Evolutionary conservation across 169 alveolate genomes (phyloP).

Genomic region (Eimeria necatrix): DNA sequence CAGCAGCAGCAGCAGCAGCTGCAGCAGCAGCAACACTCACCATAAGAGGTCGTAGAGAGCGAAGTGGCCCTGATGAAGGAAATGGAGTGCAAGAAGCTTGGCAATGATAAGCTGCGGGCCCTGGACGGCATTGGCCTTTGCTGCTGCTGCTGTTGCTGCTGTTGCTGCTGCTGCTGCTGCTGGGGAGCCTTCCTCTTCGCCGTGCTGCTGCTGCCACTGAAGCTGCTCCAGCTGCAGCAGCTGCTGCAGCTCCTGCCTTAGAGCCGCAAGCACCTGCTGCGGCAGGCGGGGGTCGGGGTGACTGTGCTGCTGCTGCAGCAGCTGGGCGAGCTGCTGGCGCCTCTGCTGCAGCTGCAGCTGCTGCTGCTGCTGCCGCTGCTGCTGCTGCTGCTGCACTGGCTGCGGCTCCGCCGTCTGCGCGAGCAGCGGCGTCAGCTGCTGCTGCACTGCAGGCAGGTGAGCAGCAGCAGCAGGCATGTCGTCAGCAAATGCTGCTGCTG

Average conservation of each 20-base stretch:
- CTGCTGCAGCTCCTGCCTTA: no score
- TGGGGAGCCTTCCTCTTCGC: no score
- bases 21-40: constrained; percentile 47
- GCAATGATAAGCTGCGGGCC: constrained; percentile 53
- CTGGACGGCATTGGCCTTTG: neutral
- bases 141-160: constrained; percentile 19
- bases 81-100: constrained; percentile 17
- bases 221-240: no score
- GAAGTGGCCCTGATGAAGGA: constrained; percentile 30
- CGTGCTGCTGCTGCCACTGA: no score
- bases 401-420: neutral
- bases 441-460: neutral
- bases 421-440: neutral
- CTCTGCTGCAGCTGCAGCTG: neutral
- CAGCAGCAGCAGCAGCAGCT: constrained; percentile 56
- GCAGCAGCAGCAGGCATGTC: constrained; percentile 11
- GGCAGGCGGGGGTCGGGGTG: no score
- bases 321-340: neutral
- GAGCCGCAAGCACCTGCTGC: no score
- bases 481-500: neutral
- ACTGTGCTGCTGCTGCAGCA: neutral
- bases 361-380: neutral
- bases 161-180: constrained; percentile 38
- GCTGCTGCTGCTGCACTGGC: constrained; percentile 6
- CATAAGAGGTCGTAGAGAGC: neutral